Evolutionary conservation across 129 eudicot genomes (phyloP), one percentile per base, ranked within the genome.

Genomic region (Calendula officinalis): DNA sequence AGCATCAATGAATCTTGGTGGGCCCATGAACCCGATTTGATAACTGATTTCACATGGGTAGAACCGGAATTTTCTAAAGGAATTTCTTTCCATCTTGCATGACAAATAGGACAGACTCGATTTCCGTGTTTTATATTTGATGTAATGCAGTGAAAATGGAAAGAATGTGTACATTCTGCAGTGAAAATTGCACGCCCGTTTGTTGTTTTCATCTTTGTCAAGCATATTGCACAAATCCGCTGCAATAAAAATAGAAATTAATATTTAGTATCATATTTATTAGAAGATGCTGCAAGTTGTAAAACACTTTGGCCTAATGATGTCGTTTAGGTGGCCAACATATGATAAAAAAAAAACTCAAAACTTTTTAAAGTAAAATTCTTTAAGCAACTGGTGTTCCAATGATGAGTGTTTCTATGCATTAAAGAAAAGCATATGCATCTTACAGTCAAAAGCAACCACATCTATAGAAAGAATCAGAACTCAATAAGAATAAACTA

Each of bases 371-470:
- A 70, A 74, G 78, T 27, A 75, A 70, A 82, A 62, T 45, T 46
- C 67, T 82, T 66, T 56, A 82, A 74, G 71, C 56, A 76, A 70
- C 78, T 75, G 60, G 46, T 12, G 66, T 59, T 56, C 64, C 69
- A 72, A 78, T 69, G 75, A 75, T 73, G 83, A 80, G 74, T 66
- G 90, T 81, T 86, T 73, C 67, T 60, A 83, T 83, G 74, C 85
- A 84, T 64, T 74, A 66, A 84, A 62, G 77, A 49, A 72, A 54
- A 54, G 67, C 60, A 78, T 65, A 49, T 67, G 68, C 44, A 60
- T 37, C 70, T 78, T 65, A 66, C 48, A 58, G 50, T 57, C 69
- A 68, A 75, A 75, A 75, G 71, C 63, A 84, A 65, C 69, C 70
- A 64, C 53, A 76, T 44, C 68, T 72, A 78, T 82, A 46, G 75